Base-by-base conservation (phyloP, 805 yeast genomes). In the Zygosaccharomyces gambellarensis region DNA sequence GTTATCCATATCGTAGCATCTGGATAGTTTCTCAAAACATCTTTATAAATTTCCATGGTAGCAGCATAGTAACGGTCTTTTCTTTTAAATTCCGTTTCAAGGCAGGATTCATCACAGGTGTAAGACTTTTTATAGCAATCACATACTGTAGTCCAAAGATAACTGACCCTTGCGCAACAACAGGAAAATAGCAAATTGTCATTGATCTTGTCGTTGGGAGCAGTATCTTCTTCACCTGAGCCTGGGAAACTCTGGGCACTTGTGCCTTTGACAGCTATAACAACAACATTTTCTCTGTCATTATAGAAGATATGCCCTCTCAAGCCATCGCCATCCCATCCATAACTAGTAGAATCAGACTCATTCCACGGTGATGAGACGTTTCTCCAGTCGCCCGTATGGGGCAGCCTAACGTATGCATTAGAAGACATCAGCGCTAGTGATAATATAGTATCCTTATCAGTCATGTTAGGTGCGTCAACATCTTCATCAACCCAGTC, bases 101-200 rank as follows among this genome's bases (percentile, higher is more conserved):
- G 69, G 63, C 99, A 94, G 50, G 77, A 78, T 67, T 89, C 94
- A 67, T 90, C 84, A 69, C 99, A 94, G 0, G 92, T 87, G 66
- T 87, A 88, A 0, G 95, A 79, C 46, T 79, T 80, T 53, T 82
- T 79, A 62, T 85, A 92, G 64, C 99, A 94, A 66, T 90, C 97
- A 69, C 99, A 94, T 1, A 90, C 98, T 0, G 97, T 86, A 6
- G 85, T 81, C 99, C 98, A 94, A 68, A 88, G 69, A 56, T 89
- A 90, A 34, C 94, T 80, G 1, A 92, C 85, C 34, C 97, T 76
- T 0, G 96, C 98, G 70, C 99, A 94, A 66, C 99, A 94, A 67
- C 99, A 94, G 9, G 95, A 87, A 64, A 94, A 94, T 31, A 94
- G 69, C 49, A 92, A 63, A 61, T 94, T 94, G 65, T 94, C 98